Base-by-base conservation (phyloP, 352 stramenopile species). In the Globisporangium solare region DNA sequence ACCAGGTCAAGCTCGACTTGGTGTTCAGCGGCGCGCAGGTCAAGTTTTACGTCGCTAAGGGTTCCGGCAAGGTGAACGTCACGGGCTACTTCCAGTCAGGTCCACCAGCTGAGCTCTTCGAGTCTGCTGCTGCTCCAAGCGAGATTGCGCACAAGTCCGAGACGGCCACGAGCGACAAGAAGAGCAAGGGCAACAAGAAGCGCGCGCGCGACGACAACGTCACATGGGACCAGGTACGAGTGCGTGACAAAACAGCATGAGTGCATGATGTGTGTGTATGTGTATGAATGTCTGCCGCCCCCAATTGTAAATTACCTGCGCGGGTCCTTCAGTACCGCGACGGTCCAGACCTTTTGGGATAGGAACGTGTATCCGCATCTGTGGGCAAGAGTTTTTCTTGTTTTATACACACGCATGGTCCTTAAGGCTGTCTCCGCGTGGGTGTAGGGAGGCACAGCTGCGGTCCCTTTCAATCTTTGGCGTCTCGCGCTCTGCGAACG, bases 351-450 rank as follows among this genome's bases (percentile, higher is more conserved):
- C 81, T 69, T 74, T 78, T 89, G 83, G 83, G 68, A 94, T 79
- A 94, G 74, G 37, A 89, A 86, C 70, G 76, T 79, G 81, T 89
- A 83, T 71, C 59, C 67, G n/a, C n/a, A 35, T 35, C 10, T 68
- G 50, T 68, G 63, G 67, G 60, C 70, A 66, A 79, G 78, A 89
- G 83, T 94, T 94, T 70, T 94, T 89, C 76, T 83, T 63, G 76
- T 71, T 68, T 66, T 46, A 35, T 74, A 83, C 76, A 84, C 76
- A 64, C 63, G 81, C 83, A 89, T 87, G 77, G 83, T 94, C 83
- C 83, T 94, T 94, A 94, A 94, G 83, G 83, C 83, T 94, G 83
- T 89, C 83, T 93, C 82, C 83, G 83, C 76, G 76, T 70, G 62
- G 74, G 57, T 66, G 76, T 77, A 86, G 74, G 66, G 67, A 52